Evolutionary conservation across 306 rosid species (phyloP), one percentile per base, ranked within the genome.

Genomic region (Neltuma alba): DNA sequence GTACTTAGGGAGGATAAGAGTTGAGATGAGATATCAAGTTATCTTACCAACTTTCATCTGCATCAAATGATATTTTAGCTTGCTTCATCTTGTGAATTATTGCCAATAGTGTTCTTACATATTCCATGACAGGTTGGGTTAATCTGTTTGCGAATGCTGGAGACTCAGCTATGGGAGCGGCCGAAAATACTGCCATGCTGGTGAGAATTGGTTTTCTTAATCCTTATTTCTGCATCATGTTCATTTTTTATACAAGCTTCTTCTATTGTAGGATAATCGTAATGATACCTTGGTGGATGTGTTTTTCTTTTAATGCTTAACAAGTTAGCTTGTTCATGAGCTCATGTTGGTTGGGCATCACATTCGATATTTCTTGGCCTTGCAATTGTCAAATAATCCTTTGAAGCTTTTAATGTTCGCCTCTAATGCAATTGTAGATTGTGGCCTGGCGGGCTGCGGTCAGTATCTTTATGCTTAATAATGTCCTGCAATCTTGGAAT

Each of bases 111-210:
- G n/a, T 80, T 63, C 76, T 85, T 42, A 80, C 41, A 18, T 30
- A 45, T 83, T 84, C 44, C 58, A 45, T 83, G 33, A 83, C 93
- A 96, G 99, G 97, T 76, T 96, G 99, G 99, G 99, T 96, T 75
- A 96, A 96, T 81, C 91, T 93, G 74, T 96, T 96, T 87, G 99
- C 99, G 38, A 87, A 96, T 88, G 97, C 98, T 47, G 99, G 99
- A 79, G 99, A 93, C 77, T 84, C 99, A 79, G 98, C 98, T 68
- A 82, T 96, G 92, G 99, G 90, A 89, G 94, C 91, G 38, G 99
- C 99, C 15, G 99, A 87, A 80, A 96, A 82, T 76, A 96, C 98
- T 1, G 99, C 99, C 81, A 1, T 86, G 42, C 88, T 87, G 88
- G 99, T 93, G 80, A 82, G 98, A 81, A 73, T 36, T 34, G 36